Evolutionary conservation across 306 rosid species (phyloP).

Genomic region (Begonia loranthoides): DNA sequence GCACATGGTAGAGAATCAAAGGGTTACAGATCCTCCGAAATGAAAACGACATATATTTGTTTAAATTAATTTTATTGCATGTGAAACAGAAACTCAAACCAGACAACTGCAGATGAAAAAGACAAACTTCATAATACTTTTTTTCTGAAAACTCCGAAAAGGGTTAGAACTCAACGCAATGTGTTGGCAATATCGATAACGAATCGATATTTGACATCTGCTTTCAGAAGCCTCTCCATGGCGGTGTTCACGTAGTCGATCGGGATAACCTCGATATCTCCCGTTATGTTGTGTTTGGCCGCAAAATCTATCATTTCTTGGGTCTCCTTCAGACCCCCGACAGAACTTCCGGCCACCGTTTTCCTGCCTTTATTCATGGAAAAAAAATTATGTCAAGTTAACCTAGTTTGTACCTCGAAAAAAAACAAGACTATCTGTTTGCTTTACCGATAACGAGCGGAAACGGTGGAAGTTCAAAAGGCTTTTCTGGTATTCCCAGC

Average conservation of each 20-base stretch:
- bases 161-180: neutral
- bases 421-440: neutral
- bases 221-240: conserved; percentile 6
- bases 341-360: conserved; percentile 21
- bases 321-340: conserved; percentile 40
- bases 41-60: too few species aligned
- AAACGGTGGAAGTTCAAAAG: conserved; percentile 17
- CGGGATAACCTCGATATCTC: conserved; percentile 10
- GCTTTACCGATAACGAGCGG: conserved; percentile 19
- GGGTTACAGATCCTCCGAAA: too few species aligned
- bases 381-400: too few species aligned
- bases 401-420: too few species aligned
- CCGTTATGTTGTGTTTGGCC: conserved; percentile 11
- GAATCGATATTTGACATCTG: conserved; percentile 10
- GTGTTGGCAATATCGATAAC: conserved; percentile 14
- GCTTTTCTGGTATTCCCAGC: conserved; percentile 21
- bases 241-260: conserved; percentile 9
- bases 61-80: too few species aligned
- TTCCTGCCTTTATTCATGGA: conserved; percentile 18
- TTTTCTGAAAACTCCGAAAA: too few species aligned
- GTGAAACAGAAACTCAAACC: too few species aligned
- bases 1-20: too few species aligned
- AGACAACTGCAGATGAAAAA: too few species aligned
- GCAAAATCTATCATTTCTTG: conserved; percentile 31
- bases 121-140: too few species aligned